A percentile compares a stretch with the other conserved stretches of the same genome.
These are phyloP conservation scores for Collybiopsis luxurians DNA, from an alignment of 768 basidiomycete species.

Conservation along the genomic window DNA sequence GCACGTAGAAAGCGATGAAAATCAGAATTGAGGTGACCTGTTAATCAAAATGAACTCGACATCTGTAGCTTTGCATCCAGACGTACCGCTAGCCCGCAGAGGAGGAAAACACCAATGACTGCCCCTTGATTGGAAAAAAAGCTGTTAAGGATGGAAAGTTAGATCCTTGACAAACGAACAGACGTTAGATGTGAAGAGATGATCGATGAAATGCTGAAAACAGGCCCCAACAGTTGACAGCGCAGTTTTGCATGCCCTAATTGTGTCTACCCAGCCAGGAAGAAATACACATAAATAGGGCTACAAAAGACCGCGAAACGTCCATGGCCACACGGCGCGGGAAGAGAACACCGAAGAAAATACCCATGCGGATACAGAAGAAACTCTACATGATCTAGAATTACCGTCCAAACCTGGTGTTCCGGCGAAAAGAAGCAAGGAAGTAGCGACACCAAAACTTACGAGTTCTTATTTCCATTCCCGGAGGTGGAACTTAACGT, in stretches of 20 bases:
- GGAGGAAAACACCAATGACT: slow-evolving; percentile 87
- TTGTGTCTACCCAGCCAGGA: no score
- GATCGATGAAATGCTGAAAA: no score
- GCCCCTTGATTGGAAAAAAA: slow-evolving; percentile 91
- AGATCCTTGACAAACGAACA: no score
- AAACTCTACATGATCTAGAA: neutral
- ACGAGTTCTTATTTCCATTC: slow-evolving; percentile 45
- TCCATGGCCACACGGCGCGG: neutral
- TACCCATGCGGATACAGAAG: neutral
- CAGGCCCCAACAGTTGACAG: no score
- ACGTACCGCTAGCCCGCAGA: slow-evolving; percentile 74
- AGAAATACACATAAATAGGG: no score
- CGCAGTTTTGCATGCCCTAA: no score
- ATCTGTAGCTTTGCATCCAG: no score
- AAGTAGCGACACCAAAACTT: slow-evolving; percentile 23
- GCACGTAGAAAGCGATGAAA: slow-evolving; percentile 69
- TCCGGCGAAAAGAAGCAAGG: neutral
- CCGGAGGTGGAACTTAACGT: slow-evolving; percentile 54
- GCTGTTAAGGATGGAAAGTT: slow-evolving; percentile 28
- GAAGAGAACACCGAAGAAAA: slow-evolving; percentile 2
- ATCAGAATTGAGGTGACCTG: slow-evolving; percentile 53
- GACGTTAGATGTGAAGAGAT: no score
- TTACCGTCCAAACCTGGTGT: neutral
- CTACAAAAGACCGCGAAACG: no score
- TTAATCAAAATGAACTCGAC: no score